Evolutionary conservation across 306 rosid genomes (phyloP).

Genomic region (Luffa acutangula): DNA sequence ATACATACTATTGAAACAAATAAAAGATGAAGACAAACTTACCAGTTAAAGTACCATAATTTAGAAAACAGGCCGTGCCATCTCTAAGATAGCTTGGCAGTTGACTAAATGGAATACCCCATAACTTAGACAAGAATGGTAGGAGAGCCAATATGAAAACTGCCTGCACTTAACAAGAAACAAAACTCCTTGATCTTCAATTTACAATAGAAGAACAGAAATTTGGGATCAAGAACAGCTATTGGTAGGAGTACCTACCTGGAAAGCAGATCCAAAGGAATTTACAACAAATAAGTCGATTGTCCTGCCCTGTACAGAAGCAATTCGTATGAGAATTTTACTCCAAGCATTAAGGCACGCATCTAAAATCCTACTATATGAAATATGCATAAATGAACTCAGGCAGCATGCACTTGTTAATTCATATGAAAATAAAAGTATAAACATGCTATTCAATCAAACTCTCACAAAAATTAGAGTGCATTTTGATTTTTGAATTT

Average conservation of each 20-base stretch:
- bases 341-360: background rate
- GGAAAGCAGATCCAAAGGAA: slow-evolving; percentile 87
- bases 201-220: background rate
- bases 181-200: slow-evolving; percentile 9
- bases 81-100: slow-evolving; percentile 77
- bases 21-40: slow-evolving; percentile 17
- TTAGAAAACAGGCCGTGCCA: slow-evolving; percentile 83
- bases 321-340: background rate
- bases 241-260: slow-evolving; percentile 32
- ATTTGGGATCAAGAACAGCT: background rate
- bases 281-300: slow-evolving; percentile 80
- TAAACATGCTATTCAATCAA: background rate
- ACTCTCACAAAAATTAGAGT: background rate
- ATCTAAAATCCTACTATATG: background rate
- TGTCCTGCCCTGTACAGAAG: slow-evolving; percentile 52
- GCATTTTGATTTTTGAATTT: background rate
- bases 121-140: slow-evolving; percentile 74
- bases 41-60: slow-evolving; percentile 58
- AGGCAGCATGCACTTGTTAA: background rate
- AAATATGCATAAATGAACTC: background rate
- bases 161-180: slow-evolving; percentile 49
- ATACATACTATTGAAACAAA: background rate
- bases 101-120: slow-evolving; percentile 78
- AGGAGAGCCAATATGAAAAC: slow-evolving; percentile 63
- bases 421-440: slow-evolving; percentile 1